Evolutionary conservation across 495 filamentous ascomycete species (phyloP).

Genomic region (Neurospora cerealis): DNA sequence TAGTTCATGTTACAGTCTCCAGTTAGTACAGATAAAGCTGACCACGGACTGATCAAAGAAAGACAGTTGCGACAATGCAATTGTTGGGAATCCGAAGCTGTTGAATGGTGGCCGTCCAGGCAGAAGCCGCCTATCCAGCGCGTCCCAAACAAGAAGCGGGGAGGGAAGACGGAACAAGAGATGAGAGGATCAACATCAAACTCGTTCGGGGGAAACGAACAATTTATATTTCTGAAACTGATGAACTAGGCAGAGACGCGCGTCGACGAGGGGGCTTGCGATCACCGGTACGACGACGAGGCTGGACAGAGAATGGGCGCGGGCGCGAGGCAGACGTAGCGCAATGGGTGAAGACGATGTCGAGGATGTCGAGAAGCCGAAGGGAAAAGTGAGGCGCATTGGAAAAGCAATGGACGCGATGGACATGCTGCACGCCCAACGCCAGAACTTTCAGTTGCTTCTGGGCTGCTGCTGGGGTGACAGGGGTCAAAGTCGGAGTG

Average conservation of each 20-base stretch:
- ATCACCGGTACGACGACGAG: not conserved
- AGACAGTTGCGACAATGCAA: slow-evolving; percentile 10
- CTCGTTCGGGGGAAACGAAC: not conserved
- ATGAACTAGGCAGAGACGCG: not conserved
- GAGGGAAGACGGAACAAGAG: not conserved
- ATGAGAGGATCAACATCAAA: not conserved
- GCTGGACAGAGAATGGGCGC: not conserved
- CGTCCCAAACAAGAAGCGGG: not conserved
- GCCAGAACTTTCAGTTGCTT: not conserved
- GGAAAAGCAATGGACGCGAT: not conserved
- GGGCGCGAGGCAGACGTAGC: not conserved
- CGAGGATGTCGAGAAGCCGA: not conserved
- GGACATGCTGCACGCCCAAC: not conserved
- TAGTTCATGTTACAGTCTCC: slow-evolving; percentile 36
- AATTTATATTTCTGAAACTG: not conserved
- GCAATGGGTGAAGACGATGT: not conserved
- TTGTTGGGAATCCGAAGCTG: slow-evolving; percentile 6
- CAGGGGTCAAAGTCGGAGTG: not conserved
- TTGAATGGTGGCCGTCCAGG: not conserved
- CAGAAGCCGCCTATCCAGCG: not conserved
- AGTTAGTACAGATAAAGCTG: slow-evolving; percentile 19
- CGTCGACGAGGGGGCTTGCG: not conserved
- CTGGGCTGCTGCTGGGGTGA: not conserved
- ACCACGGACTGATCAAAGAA: slow-evolving; percentile 8
- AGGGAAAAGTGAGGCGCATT: slow-evolving; percentile 10